Percentiles rank a stretch among this genome's conserved stretches.
Evolutionary conservation across 2,329 filamentous ascomycete species (phyloP).

Genomic region (Fusarium euwallaceae): DNA sequence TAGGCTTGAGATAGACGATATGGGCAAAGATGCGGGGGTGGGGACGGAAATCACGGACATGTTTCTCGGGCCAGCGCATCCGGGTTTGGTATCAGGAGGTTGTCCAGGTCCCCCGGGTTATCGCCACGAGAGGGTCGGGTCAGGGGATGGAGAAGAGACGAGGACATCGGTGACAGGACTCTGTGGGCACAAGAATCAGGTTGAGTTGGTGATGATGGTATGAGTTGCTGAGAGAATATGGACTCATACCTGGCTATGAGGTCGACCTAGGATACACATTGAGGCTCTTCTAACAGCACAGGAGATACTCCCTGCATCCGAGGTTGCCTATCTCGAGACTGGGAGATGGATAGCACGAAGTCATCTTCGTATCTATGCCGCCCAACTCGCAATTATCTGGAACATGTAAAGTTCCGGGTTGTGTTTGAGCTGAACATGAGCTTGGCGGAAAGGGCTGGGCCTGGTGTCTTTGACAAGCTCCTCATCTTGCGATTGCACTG

Average conservation of each 20-base stretch:
- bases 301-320: not conserved
- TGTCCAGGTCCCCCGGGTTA: not conserved
- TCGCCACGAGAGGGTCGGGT: not conserved
- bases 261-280: not conserved
- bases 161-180: not conserved
- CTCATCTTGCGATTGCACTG: not conserved
- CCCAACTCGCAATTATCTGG: not conserved
- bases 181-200: not conserved
- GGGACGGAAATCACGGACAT: conserved; percentile 9
- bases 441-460: not conserved
- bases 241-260: not conserved
- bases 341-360: not conserved
- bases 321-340: not conserved
- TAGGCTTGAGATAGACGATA: not conserved
- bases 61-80: not conserved
- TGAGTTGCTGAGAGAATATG: not conserved
- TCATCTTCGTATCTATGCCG: not conserved
- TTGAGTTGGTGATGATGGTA: not conserved
- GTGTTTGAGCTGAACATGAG: not conserved
- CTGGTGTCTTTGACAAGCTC: not conserved
- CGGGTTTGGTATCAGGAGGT: not conserved
- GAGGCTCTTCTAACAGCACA: not conserved
- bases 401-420: not conserved
- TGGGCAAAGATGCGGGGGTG: conserved; percentile 5
- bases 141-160: not conserved